Evolutionary conservation across 345 rosid genomes (phyloP), one percentile per base, ranked within the genome.

Genomic region (Linum tenue): DNA sequence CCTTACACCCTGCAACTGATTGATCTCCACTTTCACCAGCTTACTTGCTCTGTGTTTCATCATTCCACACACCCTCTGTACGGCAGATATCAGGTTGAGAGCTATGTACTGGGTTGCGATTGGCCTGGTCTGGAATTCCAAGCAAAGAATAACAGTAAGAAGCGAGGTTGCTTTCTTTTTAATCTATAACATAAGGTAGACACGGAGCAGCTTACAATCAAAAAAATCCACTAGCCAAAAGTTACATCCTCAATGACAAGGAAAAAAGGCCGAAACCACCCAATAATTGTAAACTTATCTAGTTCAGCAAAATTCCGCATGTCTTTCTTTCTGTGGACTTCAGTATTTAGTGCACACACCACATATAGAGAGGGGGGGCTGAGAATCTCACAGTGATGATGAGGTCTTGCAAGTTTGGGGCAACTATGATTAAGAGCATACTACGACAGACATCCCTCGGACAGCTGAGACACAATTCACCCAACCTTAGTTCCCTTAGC

Each of bases 401-500:
- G 43, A 67, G 55, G 14, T 58, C 48, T 41, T 56, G 51, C 53
- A 66, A 4, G 53, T 55, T 55, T 14, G 62, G 61, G 39, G 51
- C 7, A 37, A 48, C 41, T 39, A 5, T 15, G 41, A 66, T 9
- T 53, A 66, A 56, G 53, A 10, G 3, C 38, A 55, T 17, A 11
- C 7, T 15, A 38, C 4, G 22, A 2, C 8, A 38, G 51, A 39
- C 53, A 3, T 55, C 53, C 1, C 22, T 11, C 60, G 31, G 14
- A 7, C 5, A 5, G 1, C 15, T 39, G 55, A 56, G 42, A 16
- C 62, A 56, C 37, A 66, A 3, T 7, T n/a, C 4, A 7, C 0
- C 1, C 12, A 67, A 3, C 7, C 5, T 40, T 5, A 67, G 40
- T 40, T 6, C 8, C 8, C 17, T 15, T 3, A 67, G 64, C 4